phyloP scores from a whole-genome alignment of 371 early-diverging fungal genomes.

The Mucor saturninus region DNA sequence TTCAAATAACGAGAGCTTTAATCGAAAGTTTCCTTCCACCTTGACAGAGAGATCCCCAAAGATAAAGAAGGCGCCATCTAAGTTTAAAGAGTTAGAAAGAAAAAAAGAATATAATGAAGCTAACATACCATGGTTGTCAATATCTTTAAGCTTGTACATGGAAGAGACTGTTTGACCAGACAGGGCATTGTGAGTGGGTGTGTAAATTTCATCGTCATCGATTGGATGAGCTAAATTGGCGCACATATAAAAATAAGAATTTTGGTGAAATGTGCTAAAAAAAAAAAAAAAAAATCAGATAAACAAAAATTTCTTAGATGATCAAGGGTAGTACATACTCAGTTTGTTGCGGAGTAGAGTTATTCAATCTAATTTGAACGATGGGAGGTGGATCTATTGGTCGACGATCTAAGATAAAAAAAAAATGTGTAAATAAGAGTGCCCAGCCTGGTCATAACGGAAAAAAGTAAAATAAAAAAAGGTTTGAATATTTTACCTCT shows the following conservation, averaged over 20 bases:
- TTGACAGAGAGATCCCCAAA: conserved; percentile 93
- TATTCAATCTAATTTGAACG: conserved; percentile 29
- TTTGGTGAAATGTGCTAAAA: conserved; percentile 67
- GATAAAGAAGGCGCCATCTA: conserved; percentile 92
- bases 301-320: conserved; percentile 10
- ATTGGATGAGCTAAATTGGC: conserved; percentile 52
- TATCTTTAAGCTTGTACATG: conserved; percentile 52
- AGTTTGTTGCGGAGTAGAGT: conserved; percentile 28
- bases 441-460: neutral
- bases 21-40: conserved; percentile 85
- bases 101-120: neutral
- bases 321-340: conserved; percentile 17
- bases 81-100: neutral
- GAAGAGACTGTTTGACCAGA: conserved; percentile 54
- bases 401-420: conserved; percentile 33
- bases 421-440: neutral
- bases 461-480: neutral
- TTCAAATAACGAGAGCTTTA: conserved; percentile 91
- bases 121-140: conserved; percentile 42
- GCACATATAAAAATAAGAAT: conserved; percentile 50
- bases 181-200: conserved; percentile 44
- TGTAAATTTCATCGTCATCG: conserved; percentile 38
- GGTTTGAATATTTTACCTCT: conserved; percentile 20
- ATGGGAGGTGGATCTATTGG: conserved; percentile 41
- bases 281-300: conserved; percentile 20